A percentile compares a stretch with the other conserved stretches of the same genome.
Evolutionary conservation across 2,329 filamentous ascomycete genomes (phyloP).

Genomic region (Colletotrichum spinosum): DNA sequence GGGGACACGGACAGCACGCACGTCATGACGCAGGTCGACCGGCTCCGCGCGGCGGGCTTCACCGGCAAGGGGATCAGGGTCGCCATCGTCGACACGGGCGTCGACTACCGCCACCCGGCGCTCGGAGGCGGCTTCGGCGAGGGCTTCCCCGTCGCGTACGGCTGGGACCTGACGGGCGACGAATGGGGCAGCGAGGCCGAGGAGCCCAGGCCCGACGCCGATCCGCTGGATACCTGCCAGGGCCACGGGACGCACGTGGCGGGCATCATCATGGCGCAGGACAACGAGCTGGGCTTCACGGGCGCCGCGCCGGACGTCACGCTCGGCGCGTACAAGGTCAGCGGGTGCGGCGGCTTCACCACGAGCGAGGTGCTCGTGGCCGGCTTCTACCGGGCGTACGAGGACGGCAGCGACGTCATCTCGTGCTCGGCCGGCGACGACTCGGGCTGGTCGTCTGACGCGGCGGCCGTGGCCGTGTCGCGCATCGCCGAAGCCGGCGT

Average conservation of each 20-base stretch:
- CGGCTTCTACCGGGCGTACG: constrained; percentile 56
- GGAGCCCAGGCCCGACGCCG: constrained; percentile 49
- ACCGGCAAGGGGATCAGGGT: constrained; percentile 58
- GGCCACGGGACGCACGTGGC: constrained; percentile 60
- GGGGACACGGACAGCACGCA: constrained; percentile 41
- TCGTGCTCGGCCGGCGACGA: constrained; percentile 43
- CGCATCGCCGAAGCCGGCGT: constrained; percentile 46
- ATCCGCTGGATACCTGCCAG: constrained; percentile 53
- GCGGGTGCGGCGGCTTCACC: constrained; percentile 48
- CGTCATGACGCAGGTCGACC: constrained; percentile 51
- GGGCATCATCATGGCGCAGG: constrained; percentile 58
- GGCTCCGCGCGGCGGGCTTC: constrained; percentile 55
- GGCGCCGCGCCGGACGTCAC: constrained; percentile 55
- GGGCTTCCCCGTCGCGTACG: constrained; percentile 59
- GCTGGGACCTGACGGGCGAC: constrained; percentile 60
- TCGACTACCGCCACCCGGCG: constrained; percentile 64
- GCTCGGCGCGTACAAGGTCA: constrained; percentile 54
- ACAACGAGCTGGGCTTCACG: constrained; percentile 50
- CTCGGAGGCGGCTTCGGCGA: constrained; percentile 65
- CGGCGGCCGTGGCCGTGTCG: constrained; percentile 41
- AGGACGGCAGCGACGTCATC: constrained; percentile 53
- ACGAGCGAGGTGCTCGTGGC: constrained; percentile 54
- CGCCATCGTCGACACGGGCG: constrained; percentile 52
- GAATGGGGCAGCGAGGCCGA: constrained; percentile 43
- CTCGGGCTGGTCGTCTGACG: constrained; percentile 44